Evolutionary conservation across 306 rosid genomes (phyloP).

Genomic region (Castanea mollissima): DNA sequence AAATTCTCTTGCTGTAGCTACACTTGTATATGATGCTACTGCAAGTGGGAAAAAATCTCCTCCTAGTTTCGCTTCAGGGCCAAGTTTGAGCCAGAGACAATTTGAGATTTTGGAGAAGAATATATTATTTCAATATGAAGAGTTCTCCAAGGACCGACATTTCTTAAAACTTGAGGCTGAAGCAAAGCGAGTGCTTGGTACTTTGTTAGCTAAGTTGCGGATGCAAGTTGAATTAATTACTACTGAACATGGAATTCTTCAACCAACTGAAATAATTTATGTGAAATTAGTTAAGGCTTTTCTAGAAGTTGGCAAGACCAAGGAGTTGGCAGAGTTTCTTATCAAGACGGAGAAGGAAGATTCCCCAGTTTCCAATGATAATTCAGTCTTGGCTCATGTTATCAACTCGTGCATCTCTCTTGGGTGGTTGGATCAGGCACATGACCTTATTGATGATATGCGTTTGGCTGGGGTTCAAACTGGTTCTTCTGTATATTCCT

Average conservation of each 20-base stretch:
- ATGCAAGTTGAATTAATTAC: conserved; percentile 58
- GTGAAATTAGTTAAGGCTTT: conserved; percentile 77
- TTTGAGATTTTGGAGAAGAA: conserved; percentile 26
- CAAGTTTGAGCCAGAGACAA: conserved; percentile 20
- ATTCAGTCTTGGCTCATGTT: conserved; percentile 72
- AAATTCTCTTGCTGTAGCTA: conserved; percentile 59
- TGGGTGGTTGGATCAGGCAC: conserved; percentile 93
- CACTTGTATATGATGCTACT: conserved; percentile 32
- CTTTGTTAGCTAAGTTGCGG: conserved; percentile 63
- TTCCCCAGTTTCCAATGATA: conserved; percentile 67
- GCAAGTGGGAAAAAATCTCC: conserved; percentile 31
- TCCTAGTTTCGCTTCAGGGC: conserved; percentile 29
- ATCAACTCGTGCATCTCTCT: conserved; percentile 71
- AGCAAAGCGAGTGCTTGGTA: conserved; percentile 49
- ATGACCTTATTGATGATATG: conserved; percentile 89
- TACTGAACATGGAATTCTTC: conserved; percentile 64
- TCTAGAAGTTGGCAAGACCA: conserved; percentile 73
- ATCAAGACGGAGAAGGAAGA: conserved; percentile 65
- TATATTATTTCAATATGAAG: conserved; percentile 31
- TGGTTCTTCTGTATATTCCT: conserved; percentile 59
- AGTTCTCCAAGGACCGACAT: conserved; percentile 49
- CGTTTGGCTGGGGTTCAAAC: conserved; percentile 70
- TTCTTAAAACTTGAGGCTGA: conserved; percentile 58
- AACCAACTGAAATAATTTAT: conserved; percentile 70
- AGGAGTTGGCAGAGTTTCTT: conserved; percentile 76